phyloP scores from a whole-genome alignment of 2,329 filamentous ascomycete genomes.

The Fusarium nematophilum region DNA sequence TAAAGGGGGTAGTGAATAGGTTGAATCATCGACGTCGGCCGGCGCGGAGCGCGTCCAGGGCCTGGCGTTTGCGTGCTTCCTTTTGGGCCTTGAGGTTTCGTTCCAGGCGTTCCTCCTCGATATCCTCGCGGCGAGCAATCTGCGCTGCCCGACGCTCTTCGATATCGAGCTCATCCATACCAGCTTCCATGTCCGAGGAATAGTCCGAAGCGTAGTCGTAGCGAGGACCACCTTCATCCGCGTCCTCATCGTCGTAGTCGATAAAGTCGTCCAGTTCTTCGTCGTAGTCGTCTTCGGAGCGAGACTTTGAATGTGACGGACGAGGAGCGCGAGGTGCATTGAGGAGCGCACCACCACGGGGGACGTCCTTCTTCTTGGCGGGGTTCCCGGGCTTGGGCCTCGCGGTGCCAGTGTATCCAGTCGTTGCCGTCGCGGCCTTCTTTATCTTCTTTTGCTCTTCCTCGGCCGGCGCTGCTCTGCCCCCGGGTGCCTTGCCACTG shows the following conservation, averaged over 20 bases:
- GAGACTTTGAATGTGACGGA: constrained; percentile 48
- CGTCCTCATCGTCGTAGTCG: constrained; percentile 69
- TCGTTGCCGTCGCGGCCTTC: constrained; percentile 71
- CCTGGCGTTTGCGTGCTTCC: constrained; percentile 62
- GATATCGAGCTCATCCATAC: constrained; percentile 76
- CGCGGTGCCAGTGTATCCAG: constrained; percentile 73
- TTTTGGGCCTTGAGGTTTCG: constrained; percentile 71
- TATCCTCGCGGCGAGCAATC: constrained; percentile 75
- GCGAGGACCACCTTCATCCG: constrained; percentile 54
- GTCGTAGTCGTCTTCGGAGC: constrained; percentile 70
- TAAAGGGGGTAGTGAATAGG: not conserved
- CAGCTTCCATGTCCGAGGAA: constrained; percentile 84
- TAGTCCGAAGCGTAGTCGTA: constrained; percentile 72
- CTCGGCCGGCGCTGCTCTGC: constrained; percentile 20
- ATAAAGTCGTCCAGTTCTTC: constrained; percentile 72
- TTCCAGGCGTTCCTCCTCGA: constrained; percentile 71
- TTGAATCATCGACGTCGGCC: constrained; percentile 43
- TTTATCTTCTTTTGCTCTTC: constrained; percentile 67
- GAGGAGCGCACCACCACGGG: constrained; percentile 56
- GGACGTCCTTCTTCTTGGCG: constrained; percentile 48
- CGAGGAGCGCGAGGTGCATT: constrained; percentile 45
- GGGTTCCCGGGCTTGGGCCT: constrained; percentile 61
- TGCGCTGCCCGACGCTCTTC: constrained; percentile 74
- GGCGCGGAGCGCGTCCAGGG: constrained; percentile 51
- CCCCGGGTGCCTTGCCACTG: constrained; percentile 35